Evolutionary conservation across 208 protist genomes (phyloP).

Genomic region (Trypanosoma melophagium): DNA sequence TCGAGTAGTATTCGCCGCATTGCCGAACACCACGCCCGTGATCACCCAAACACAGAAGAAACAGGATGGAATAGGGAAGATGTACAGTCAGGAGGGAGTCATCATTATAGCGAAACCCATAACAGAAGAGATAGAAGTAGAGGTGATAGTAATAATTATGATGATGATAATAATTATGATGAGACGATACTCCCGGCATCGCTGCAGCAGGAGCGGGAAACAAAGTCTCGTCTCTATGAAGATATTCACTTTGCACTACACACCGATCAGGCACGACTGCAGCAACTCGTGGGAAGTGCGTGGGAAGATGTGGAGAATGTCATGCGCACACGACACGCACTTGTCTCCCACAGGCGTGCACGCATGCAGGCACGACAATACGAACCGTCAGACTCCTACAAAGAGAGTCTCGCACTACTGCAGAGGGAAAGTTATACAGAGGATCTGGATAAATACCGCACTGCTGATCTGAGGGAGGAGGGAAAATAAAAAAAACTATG

Average conservation of each 20-base stretch:
- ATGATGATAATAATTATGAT: constrained; percentile 7
- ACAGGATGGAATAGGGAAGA: not conserved
- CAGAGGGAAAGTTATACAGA: constrained; percentile 38
- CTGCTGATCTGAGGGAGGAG: not conserved
- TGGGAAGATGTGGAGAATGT: constrained; percentile 71
- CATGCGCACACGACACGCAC: constrained; percentile 53
- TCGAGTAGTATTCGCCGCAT: constrained; percentile 9
- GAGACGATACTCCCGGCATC: not conserved
- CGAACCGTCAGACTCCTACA: constrained; percentile 41
- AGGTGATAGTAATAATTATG: constrained; percentile 3
- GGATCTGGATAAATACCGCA: constrained; percentile 47
- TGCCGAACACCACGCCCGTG: constrained; percentile 11
- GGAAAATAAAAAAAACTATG: not conserved
- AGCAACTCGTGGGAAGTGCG: constrained; percentile 46
- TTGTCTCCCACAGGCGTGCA: constrained; percentile 48
- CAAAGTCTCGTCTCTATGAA: constrained; percentile 39
- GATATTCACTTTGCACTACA: constrained; percentile 53
- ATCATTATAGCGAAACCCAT: too few species aligned
- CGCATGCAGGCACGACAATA: constrained; percentile 37
- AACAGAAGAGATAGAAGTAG: too few species aligned
- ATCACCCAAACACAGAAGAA: not conserved
- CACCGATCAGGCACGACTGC: constrained; percentile 36
- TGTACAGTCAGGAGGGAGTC: too few species aligned
- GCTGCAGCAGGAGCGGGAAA: not conserved
- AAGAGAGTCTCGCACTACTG: constrained; percentile 48